Conservation (phyloP, 2,329 filamentous ascomycete genomes). For the Phialophora chinensis region DNA sequence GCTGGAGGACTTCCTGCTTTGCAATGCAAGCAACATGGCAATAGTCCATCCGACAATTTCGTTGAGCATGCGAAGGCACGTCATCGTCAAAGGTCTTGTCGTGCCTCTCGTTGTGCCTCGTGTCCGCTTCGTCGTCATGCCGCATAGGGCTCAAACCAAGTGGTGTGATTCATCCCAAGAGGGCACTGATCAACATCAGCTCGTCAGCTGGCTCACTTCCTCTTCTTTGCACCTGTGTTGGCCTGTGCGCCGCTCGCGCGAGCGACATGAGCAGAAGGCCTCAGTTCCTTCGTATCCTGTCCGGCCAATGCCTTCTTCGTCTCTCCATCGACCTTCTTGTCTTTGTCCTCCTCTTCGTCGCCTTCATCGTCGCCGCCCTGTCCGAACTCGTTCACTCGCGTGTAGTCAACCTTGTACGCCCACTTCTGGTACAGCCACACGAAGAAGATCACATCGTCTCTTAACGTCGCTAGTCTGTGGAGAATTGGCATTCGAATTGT, state of each 20-base stretch:
- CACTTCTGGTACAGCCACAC: slow-evolving; percentile 94
- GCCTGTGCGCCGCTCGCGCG: slow-evolving; percentile 33
- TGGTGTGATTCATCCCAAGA: neutral
- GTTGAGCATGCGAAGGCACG: neutral
- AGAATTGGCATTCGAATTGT: slow-evolving; percentile 99
- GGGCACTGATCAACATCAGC: neutral
- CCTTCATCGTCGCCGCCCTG: slow-evolving; percentile 94
- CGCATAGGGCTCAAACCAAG: neutral
- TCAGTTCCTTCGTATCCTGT: slow-evolving; percentile 38
- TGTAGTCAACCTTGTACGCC: slow-evolving; percentile 90
- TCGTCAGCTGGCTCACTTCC: slow-evolving; percentile 26
- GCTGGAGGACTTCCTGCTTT: neutral
- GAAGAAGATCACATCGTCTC: slow-evolving; percentile 98
- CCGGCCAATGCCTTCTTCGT: slow-evolving; percentile 31
- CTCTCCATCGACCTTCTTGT: slow-evolving; percentile 25
- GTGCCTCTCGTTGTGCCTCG: neutral
- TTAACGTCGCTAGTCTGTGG: slow-evolving; percentile 86
- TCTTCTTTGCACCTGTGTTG: slow-evolving; percentile 36
- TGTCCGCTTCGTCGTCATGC: neutral
- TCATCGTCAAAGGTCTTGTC: neutral
- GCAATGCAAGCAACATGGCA: neutral
- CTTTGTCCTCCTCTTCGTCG: slow-evolving; percentile 58
- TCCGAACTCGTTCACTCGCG: slow-evolving; percentile 94
- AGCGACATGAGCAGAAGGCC: slow-evolving; percentile 33
- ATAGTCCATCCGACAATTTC: neutral